Evolutionary conservation across 176 grass and related monocot genomes (phyloP), one percentile per base, ranked within the genome.

Genomic region (Raddia distichophylla): DNA sequence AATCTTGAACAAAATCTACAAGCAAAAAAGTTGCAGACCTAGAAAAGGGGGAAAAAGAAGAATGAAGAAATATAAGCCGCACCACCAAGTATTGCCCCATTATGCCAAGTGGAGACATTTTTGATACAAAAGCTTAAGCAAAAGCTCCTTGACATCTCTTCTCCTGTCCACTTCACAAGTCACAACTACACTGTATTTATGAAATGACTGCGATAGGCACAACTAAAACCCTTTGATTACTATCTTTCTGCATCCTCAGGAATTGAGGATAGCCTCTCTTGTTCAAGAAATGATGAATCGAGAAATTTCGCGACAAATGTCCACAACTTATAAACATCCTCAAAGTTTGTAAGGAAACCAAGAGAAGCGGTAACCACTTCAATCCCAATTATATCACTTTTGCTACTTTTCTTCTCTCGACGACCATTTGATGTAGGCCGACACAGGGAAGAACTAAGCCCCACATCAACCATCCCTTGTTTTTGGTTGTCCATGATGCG

Each of bases 301-400:
- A 99, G 84, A 90, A 99, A 99, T 85, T 93, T 95, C 9, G 96
- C 93, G 71, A 93, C 80, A 75, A 99, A 99, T 74, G 87, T 91
- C 96, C 96, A 99, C 73, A 95, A 74, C 69, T 64, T 93, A 84
- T 99, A 99, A 53, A 95, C 96, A 88, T 99, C 96, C 61, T 93
- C 93, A 72, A 95, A 99, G 90, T 95, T 95, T 76, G 96, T 95
- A 67, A 99, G 91, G 75, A 95, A 99, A 19, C 96, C 96, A 86
- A 99, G 91, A 35, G 96, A 99, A 69, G 93, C 96, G 35, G 96
- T 99, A 45, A 95, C 82, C 12, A 95, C 96, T 88, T 99, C 96
- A 50, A 90, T 88, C 63, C 87, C 77, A 27, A 91, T 32, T 18
- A 79, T 81, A 82, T 75, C 80, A 71, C 89, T 91, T 67, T 93